A percentile compares a stretch with the other conserved stretches of the same genome.
These are phyloP conservation scores for Betula pendula DNA, from an alignment of 306 rosid genomes.

Conservation along the genomic window DNA sequence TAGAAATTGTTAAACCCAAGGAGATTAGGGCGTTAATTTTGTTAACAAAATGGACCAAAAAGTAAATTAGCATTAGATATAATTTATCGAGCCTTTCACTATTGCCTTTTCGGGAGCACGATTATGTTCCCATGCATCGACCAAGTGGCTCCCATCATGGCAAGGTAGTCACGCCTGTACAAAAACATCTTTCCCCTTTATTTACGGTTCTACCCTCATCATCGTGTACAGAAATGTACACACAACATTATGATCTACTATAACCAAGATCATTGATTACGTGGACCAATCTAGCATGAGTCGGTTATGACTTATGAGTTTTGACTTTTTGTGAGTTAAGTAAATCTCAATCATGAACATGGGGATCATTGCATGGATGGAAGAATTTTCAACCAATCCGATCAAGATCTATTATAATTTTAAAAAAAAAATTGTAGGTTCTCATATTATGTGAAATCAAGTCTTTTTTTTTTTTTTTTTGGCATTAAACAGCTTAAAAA, in stretches of 20 bases:
- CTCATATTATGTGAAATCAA: no score
- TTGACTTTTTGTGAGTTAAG: constrained; percentile 46
- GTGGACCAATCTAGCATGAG: constrained; percentile 50
- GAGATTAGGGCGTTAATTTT: neutral
- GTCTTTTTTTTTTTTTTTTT: no score
- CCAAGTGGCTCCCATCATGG: constrained; percentile 61
- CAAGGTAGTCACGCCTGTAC: constrained; percentile 55
- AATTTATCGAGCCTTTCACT: constrained; percentile 5
- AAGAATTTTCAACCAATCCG: no score
- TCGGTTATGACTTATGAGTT: constrained; percentile 30
- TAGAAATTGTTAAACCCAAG: neutral
- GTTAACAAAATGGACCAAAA: neutral
- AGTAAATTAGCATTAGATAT: neutral
- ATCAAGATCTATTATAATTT: no score
- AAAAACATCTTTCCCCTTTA: neutral
- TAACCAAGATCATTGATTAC: constrained; percentile 42
- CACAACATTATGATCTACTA: constrained; percentile 43
- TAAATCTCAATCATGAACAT: constrained; percentile 31
- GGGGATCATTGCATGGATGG: no score
- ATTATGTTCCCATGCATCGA: constrained; percentile 49
- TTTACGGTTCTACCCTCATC: constrained; percentile 40
- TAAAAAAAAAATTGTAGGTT: no score
- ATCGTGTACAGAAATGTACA: constrained; percentile 46
- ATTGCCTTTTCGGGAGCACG: constrained; percentile 23
- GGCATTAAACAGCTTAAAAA: no score